Base-by-base conservation (phyloP, 352 stramenopile species). In the Hyaloperonospora arabidopsidis region DNA sequence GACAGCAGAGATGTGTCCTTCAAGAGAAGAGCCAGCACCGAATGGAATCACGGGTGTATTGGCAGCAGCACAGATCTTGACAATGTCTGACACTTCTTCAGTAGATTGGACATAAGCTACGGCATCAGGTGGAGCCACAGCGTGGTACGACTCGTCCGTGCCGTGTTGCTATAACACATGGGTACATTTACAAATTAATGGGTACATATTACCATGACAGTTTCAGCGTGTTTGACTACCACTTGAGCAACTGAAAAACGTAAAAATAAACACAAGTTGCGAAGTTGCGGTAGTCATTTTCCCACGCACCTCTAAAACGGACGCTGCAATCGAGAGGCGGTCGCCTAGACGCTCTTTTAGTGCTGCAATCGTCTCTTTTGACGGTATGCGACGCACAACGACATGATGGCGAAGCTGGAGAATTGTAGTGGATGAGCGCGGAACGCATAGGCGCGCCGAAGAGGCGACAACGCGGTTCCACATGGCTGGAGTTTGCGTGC, bases 1-100 rank as follows among this genome's bases (percentile, higher is more conserved):
- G 5, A 90, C 73, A 19, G 93, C 81, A 6, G 81, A 87, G n/a
- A 98, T 93, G 67, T 99, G 96, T 11, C 96, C 96, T 74, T 99
- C 96, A 1, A 99, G 68, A 18, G 84, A 97, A 32, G 83, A 86
- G 0, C 83, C 94, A 2, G 78, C 88, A 28, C 95, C 96, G 73
- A 97, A 99, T 5, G 96, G 84, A 54, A 98, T 96, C 15, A 98
- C 84, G 12, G 96, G 89, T 36, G 95, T 95, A 48, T 52, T 34
- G 44, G 75, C 59, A 18, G 80, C 65, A 32, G 76, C 57, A 60
- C 93, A 98, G 54, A 96, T 86, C 64, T 93, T 89, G 28, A 98
- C 59, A 50, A 98, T 82, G 32, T 85, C 68, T 6, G 77, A 61
- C 21, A 98, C 86, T 63, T 98, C 85, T 45, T 95, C 65, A 2